Conservation (phyloP, 345 rosid species). For the Leavenworthia alabamica region DNA sequence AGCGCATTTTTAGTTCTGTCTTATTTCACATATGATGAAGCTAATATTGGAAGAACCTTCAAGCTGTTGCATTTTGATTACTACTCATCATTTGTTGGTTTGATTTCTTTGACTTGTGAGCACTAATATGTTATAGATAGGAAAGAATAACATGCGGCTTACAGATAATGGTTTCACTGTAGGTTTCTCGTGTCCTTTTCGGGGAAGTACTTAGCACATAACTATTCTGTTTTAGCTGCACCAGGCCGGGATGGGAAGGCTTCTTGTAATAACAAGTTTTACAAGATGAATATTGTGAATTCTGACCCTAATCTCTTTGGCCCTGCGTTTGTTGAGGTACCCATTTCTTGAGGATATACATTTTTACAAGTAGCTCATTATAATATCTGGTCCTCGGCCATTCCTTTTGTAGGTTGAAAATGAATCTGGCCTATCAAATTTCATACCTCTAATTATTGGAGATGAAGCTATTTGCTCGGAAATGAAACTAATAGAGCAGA, state of each 20-base stretch:
- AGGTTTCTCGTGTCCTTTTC: constrained; percentile 87
- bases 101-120: background rate
- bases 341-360: background rate
- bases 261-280: constrained; percentile 49
- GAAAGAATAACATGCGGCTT: background rate
- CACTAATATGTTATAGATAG: background rate
- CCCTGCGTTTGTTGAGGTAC: constrained; percentile 94
- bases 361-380: background rate
- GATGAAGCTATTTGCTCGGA: constrained; percentile 68
- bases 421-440: constrained; percentile 83
- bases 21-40: background rate
- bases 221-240: constrained; percentile 47
- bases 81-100: background rate
- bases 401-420: constrained; percentile 66
- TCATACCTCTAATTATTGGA: constrained; percentile 72
- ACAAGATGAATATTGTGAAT: constrained; percentile 48
- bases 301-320: constrained; percentile 62
- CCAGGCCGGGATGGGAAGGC: constrained; percentile 33
- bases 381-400: background rate
- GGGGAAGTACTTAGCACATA: constrained; percentile 74
- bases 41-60: constrained; percentile 12
- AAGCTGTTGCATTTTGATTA: background rate
- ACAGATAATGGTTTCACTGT: constrained; percentile 27
- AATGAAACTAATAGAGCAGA: constrained; percentile 60
- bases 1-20: background rate